phyloP scores from a whole-genome alignment of 768 basidiomycete genomes.

The Botryobasidium botryosum region DNA sequence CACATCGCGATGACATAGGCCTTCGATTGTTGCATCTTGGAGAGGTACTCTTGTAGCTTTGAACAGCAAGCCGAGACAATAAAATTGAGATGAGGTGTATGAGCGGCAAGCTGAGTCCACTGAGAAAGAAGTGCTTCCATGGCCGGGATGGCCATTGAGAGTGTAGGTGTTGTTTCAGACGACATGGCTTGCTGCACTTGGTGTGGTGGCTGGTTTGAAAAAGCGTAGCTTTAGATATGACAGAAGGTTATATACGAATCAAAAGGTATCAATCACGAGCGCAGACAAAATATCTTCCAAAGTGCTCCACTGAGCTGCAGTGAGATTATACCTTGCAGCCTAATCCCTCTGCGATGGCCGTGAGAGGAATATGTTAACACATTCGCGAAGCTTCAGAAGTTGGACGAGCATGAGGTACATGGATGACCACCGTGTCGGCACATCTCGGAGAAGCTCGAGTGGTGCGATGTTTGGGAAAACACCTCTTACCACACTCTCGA shows the following conservation, averaged over 20 bases:
- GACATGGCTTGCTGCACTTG: neutral
- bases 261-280: neutral
- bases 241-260: neutral
- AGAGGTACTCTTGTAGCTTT: neutral
- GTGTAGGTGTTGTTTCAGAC: neutral
- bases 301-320: neutral
- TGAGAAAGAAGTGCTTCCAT: neutral
- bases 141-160: neutral
- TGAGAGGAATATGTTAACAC: neutral
- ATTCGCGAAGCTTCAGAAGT: neutral
- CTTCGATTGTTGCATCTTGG: too few relatives aligned
- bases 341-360: too few relatives aligned
- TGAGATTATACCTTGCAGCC: neutral
- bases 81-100: too few relatives aligned
- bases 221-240: too few relatives aligned
- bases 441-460: slow-evolving; percentile 6
- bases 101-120: neutral
- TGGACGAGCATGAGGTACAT: neutral
- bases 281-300: neutral
- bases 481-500: too few relatives aligned
- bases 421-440: slow-evolving; percentile 2
- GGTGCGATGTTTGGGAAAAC: too few relatives aligned
- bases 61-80: neutral
- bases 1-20: too few relatives aligned
- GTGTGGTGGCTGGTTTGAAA: neutral